Evolutionary conservation across 1,284 basidiomycete genomes (phyloP), one percentile per base, ranked within the genome.

Genomic region (Ustilago loliicola): DNA sequence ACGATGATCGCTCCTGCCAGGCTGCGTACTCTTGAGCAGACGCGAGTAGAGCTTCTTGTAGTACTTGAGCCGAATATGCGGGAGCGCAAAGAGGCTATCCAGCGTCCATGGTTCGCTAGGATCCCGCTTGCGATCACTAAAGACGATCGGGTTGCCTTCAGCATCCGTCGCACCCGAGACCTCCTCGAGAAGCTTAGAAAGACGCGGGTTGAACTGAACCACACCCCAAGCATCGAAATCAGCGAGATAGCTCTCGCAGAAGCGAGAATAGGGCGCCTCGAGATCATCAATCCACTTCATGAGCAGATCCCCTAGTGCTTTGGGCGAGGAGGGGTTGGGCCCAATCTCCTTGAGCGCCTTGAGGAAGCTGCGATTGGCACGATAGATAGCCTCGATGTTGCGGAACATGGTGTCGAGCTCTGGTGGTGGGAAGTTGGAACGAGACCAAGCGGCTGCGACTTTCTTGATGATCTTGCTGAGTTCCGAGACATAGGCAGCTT

Each of bases 371-470:
- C 95, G 91, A 87, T 97, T 98, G 45, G 93, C 93, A 84, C 95
- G 93, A 88, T 96, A 98, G 25, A 98, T 91, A 25, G 90, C 90
- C 87, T 99, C 96, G 56, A 98, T 91, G 81, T 92, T 92, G 76
- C 96, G 90, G 87, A 99, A 99, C 94, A 99, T 96, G 61, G 90
- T 88, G 86, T 99, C 96, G 42, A 99, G 90, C 81, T 94, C 93
- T 15, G 91, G 90, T 1, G 96, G 97, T 19, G 97, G 96, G 50
- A 99, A 92, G 87, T 98, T 97, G 53, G 92, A 91, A 47, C 94
- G 89, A 15, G 95, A 98, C 96, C 96, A 99, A 61, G 97, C 97
- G 29, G 92, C 92, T 4, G 97, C 97, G 9, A 98, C 94, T 91
- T 94, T 94, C 94, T 98, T 91, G 82, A 99, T 97, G 80, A 98